A percentile compares a stretch with the other conserved stretches of the same genome.
phyloP scores from a whole-genome alignment of 23 red algal genomes.

The Pyropia yezoensis region DNA sequence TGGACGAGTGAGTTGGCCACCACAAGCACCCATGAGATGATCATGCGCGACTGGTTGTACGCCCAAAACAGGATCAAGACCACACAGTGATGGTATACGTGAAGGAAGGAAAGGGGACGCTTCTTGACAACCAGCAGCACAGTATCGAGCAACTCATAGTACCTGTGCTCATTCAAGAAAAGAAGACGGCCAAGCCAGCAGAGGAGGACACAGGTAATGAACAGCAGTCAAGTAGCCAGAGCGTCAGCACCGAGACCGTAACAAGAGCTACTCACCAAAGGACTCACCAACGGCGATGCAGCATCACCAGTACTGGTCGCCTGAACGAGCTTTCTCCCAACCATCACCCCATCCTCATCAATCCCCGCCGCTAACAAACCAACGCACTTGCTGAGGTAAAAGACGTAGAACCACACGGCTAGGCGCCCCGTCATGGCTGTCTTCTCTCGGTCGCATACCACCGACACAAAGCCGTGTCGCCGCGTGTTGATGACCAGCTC shows the following conservation, averaged over 20 bases:
- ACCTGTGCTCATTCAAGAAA: not conserved
- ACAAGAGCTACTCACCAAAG: too few relatives aligned
- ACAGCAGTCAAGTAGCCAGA: too few relatives aligned
- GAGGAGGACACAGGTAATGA: too few relatives aligned
- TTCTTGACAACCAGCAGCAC: constrained; percentile 95
- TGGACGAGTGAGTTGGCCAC: constrained; percentile 93
- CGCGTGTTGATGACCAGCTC: constrained; percentile 14
- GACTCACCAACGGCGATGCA: too few relatives aligned
- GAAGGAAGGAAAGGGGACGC: constrained; percentile 84
- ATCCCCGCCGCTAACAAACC: too few relatives aligned
- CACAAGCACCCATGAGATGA: constrained; percentile 84
- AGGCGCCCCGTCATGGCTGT: constrained; percentile 59
- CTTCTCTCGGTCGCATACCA: constrained; percentile 55
- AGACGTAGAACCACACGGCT: constrained; percentile 95
- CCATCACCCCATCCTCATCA: too few relatives aligned
- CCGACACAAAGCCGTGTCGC: constrained; percentile 24
- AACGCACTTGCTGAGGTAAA: constrained; percentile 72
- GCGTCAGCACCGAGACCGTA: too few relatives aligned
- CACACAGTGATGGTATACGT: constrained; percentile 96
- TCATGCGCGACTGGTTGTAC: constrained; percentile 86
- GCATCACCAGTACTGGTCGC: too few relatives aligned
- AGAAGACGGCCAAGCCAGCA: too few relatives aligned
- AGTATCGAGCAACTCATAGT: constrained; percentile 95
- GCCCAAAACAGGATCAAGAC: constrained; percentile 89
- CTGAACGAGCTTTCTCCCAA: too few relatives aligned